phyloP scores from a whole-genome alignment of 169 alveolate species.

The Ichthyophthirius multifiliis region DNA sequence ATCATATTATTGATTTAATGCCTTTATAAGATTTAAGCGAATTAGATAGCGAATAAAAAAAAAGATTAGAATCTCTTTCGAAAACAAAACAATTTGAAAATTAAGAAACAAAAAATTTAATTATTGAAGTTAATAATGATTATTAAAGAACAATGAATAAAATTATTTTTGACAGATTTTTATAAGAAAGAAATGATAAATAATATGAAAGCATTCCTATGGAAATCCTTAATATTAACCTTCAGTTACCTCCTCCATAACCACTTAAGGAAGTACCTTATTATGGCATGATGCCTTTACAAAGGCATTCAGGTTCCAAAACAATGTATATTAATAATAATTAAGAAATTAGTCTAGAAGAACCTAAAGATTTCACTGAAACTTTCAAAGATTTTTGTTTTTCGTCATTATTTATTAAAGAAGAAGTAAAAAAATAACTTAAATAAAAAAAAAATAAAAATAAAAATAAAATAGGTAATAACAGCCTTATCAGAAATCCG shows the following conservation, averaged over 20 bases:
- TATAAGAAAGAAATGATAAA: constrained; percentile 62
- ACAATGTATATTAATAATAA: constrained; percentile 19
- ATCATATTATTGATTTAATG: constrained; percentile 89
- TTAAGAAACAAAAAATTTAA: constrained; percentile 45
- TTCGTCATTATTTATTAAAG: constrained; percentile 84
- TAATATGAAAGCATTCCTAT: constrained; percentile 38
- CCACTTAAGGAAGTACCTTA: constrained; percentile 12
- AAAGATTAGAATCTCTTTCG: constrained; percentile 56
- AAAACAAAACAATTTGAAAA: constrained; percentile 56
- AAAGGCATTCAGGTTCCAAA: constrained; percentile 5
- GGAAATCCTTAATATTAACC: constrained; percentile 69
- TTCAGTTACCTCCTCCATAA: constrained; percentile 77
- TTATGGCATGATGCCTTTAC: constrained; percentile 31
- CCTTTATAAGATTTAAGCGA: constrained; percentile 87
- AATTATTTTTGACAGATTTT: constrained; percentile 86
- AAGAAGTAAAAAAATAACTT: constrained; percentile 67
- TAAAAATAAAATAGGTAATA: constrained; percentile 27
- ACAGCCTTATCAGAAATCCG: constrained; percentile 85
- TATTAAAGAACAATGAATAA: constrained; percentile 91
- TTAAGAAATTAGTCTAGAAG: constrained; percentile 10
- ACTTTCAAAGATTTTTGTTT: constrained; percentile 87
- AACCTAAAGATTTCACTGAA: constrained; percentile 80
- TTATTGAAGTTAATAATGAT: constrained; percentile 83
- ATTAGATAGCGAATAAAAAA: constrained; percentile 84
- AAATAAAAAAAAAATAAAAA: background rate